Evolutionary conservation across 208 protist genomes (phyloP), one percentile per base, ranked within the genome.

Genomic region (Leishmania mexicana): DNA sequence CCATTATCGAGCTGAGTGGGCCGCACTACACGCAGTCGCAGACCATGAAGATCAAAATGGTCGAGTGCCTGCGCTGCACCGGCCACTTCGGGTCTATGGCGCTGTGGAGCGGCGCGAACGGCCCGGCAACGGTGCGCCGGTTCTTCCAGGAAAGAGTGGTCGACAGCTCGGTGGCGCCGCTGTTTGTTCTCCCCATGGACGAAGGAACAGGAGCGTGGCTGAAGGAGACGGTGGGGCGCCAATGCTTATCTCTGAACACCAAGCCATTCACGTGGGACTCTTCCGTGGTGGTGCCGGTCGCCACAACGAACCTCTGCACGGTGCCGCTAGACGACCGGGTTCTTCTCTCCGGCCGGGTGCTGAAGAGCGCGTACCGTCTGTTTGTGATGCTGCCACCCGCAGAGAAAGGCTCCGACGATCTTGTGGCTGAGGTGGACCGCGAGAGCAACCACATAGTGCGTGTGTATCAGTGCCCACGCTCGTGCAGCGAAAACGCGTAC

Each of bases 141-240:
- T 85, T 83, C 67, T 85, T 81, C 67, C 53, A 79, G 53, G 83
- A 86, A 42, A 74, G 83, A 54, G 47, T 77, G 1, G 83, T 86
- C 11, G 83, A 91, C 47, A 58, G 76, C 49, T 71, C 76, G 35
- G 83, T 85, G 31, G 81, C 80, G n/a, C 79, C 89, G 19, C 67
- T 97, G 15, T 81, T 98, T 51, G 62, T 91, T 73, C 76, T 96
- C 10, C 95, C 95, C 5, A 83, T 98, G 72, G 95, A 98, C 87
- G 95, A 98, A 78, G 94, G 95, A 11, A 90, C 88, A 58, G 95
- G 95, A 1, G 72, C 89, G 53, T 97, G 92, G 93, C 47, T 97
- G 53, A 98, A 98, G 86, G 94, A 98, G 72, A 84, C 90, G 54
- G 90, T 87, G 17, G 51, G 91, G 0, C 70, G 83, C 35, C 76